Base-by-base conservation (phyloP, 352 stramenopile genomes). In the Globisporangium viniferum region DNA sequence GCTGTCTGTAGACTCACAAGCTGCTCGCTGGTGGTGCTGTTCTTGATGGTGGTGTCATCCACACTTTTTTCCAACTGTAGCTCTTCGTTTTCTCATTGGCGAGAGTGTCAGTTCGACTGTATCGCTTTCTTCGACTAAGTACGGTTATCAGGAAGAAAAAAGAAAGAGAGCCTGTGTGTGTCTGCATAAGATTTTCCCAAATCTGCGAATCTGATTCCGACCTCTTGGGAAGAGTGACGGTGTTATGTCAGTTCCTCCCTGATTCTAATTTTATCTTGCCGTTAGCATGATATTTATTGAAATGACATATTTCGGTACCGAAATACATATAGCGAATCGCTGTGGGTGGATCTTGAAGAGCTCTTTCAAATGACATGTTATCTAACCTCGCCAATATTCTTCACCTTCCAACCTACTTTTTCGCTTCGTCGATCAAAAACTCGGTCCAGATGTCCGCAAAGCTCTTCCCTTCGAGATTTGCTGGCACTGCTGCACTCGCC, bases 361-460 rank as follows among this genome's bases (percentile, higher is more conserved):
- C 7, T 51, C 18, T 51, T 46, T 44, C 36, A 44, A 15, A 15
- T 44, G 9, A 5, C 36, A 15, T 44, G 36, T 10, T 1, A 4
- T 18, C 9, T 39, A 14, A 14, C 39, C 18, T 18, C 39, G 0
- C 15, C 12, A 20, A 46, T 46, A 46, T 44, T 44, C 36, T 18
- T 14, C 36, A 44, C 12, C 39, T 20, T 46, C 39, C 36, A 18
- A 20, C 12, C 49, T 66, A 72, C 56, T 68, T 67, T 44, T 72
- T 72, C 6, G 81, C 79, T 49, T 93, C 85, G 48, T 90, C 69
- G 0, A 93, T 67, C 51, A 93, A 69, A 48, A 91, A 93, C 29
- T 90, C 75, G 27, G 79, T 83, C 82, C 80, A 90, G 22, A 91
- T 80, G 33, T 93, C 82, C n/a, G 74, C 71, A 65, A 93, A 88